Evolutionary conservation across 2,329 filamentous ascomycete species (phyloP).

Genomic region (Xylariales sp.): DNA sequence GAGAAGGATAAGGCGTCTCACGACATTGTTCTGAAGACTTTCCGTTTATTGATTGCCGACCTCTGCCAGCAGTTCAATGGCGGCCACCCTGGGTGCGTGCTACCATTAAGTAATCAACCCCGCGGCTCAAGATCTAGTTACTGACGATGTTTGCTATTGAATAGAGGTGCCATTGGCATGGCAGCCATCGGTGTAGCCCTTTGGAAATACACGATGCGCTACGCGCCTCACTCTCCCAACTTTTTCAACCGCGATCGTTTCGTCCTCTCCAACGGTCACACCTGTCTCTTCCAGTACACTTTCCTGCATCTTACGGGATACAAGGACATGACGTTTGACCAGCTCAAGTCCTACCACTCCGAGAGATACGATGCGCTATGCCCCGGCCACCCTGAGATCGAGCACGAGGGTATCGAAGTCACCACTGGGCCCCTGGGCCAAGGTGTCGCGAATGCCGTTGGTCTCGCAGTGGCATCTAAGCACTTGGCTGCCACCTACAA

Average conservation of each 20-base stretch:
- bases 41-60: conserved; percentile 61
- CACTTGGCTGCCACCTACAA: conserved; percentile 48
- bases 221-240: conserved; percentile 44
- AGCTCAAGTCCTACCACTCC: conserved; percentile 48
- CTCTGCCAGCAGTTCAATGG: conserved; percentile 67
- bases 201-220: conserved; percentile 57
- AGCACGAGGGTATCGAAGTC: conserved; percentile 50
- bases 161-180: conserved; percentile 26
- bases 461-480: conserved; percentile 51
- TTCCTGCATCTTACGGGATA: conserved; percentile 47
- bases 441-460: conserved; percentile 52
- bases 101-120: too few species aligned
- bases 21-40: conserved; percentile 53
- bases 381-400: conserved; percentile 51
- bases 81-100: conserved; percentile 59
- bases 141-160: too few species aligned
- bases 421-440: conserved; percentile 55
- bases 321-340: conserved; percentile 45
- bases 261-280: conserved; percentile 53
- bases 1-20: conserved; percentile 6
- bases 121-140: too few species aligned
- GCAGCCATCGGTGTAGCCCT: conserved; percentile 34
- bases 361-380: conserved; percentile 35
- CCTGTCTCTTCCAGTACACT: conserved; percentile 45
- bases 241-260: conserved; percentile 59